These are phyloP conservation scores for Keithomyces neogunnii DNA, from an alignment of 2,329 filamentous ascomycete species.

Conservation along the genomic window DNA sequence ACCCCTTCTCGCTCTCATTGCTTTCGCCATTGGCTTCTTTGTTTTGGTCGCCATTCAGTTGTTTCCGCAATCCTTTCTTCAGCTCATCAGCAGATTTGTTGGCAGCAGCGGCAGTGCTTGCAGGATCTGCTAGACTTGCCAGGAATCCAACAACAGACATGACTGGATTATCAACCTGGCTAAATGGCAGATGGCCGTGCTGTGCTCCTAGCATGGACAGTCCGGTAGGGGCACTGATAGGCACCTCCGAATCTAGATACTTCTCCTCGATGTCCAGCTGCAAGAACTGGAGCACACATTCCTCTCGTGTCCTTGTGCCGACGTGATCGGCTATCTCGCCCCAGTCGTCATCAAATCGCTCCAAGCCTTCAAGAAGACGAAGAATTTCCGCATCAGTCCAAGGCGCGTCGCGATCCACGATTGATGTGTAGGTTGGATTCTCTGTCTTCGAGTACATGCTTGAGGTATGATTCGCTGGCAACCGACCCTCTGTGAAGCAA, in stretches of 20 bases:
- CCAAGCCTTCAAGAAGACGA: constrained; percentile 81
- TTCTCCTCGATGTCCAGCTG: constrained; percentile 97
- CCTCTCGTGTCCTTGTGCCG: constrained; percentile 81
- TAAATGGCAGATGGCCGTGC: constrained; percentile 78
- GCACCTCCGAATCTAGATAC: constrained; percentile 71
- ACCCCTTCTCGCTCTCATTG: constrained; percentile 27
- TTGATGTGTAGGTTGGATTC: constrained; percentile 70
- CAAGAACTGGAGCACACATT: constrained; percentile 94
- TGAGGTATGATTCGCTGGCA: constrained; percentile 69
- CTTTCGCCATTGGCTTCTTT: constrained; percentile 51
- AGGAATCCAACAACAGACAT: constrained; percentile 95
- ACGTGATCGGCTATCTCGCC: constrained; percentile 87
- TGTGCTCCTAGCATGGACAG: constrained; percentile 62
- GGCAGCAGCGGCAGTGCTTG: constrained; percentile 82
- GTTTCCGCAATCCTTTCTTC: constrained; percentile 68
- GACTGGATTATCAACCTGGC: constrained; percentile 88
- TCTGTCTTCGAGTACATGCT: constrained; percentile 84
- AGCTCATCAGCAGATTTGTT: constrained; percentile 82
- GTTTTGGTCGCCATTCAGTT: constrained; percentile 54
- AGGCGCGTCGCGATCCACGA: constrained; percentile 75
- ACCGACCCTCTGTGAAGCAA: constrained; percentile 77
- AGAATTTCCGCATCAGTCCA: constrained; percentile 90
- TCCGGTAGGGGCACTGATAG: constrained; percentile 44
- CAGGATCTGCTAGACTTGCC: constrained; percentile 81
- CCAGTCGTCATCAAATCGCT: constrained; percentile 95